phyloP scores from a whole-genome alignment of 2,329 filamentous ascomycete species.

The Trichoderma sp. region DNA sequence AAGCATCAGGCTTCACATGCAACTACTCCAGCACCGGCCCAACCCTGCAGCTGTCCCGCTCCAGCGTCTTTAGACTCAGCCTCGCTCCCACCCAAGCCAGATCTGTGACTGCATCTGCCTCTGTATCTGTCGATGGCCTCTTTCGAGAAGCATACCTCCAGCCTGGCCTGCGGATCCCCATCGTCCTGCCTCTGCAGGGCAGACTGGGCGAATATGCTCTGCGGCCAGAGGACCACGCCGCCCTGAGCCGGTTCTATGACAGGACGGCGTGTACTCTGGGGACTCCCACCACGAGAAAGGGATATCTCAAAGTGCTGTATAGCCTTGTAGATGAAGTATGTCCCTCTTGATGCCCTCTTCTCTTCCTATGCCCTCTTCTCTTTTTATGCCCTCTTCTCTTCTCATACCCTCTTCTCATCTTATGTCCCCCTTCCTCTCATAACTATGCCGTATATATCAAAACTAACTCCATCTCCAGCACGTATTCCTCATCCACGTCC shows the following conservation, averaged over 20 bases:
- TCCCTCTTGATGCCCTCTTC: too few relatives aligned
- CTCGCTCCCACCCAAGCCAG: not conserved
- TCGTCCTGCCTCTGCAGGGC: constrained; percentile 31
- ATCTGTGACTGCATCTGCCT: too few relatives aligned
- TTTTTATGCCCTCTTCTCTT: too few relatives aligned
- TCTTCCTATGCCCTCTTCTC: not conserved
- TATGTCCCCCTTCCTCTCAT: too few relatives aligned
- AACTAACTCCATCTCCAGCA: constrained; percentile 38
- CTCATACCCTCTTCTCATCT: too few relatives aligned
- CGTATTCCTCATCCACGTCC: constrained; percentile 56
- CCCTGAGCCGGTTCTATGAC: constrained; percentile 46
- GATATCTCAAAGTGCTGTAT: constrained; percentile 42
- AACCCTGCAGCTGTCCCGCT: constrained; percentile 30
- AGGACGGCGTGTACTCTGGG: constrained; percentile 47
- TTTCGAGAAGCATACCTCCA: constrained; percentile 5
- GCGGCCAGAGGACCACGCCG: constrained; percentile 36
- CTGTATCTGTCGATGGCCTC: not conserved
- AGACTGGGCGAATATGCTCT: constrained; percentile 36
- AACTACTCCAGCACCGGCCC: constrained; percentile 41
- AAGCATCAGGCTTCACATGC: constrained; percentile 48
- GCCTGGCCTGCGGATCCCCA: constrained; percentile 30
- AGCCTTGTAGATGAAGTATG: constrained; percentile 45
- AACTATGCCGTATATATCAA: not conserved
- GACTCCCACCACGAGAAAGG: constrained; percentile 32
- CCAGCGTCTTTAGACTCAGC: constrained; percentile 28